Percentiles rank a stretch among this genome's conserved stretches.
Conservation (phyloP, 208 protist species). For the Herpetomonas muscarum region DNA sequence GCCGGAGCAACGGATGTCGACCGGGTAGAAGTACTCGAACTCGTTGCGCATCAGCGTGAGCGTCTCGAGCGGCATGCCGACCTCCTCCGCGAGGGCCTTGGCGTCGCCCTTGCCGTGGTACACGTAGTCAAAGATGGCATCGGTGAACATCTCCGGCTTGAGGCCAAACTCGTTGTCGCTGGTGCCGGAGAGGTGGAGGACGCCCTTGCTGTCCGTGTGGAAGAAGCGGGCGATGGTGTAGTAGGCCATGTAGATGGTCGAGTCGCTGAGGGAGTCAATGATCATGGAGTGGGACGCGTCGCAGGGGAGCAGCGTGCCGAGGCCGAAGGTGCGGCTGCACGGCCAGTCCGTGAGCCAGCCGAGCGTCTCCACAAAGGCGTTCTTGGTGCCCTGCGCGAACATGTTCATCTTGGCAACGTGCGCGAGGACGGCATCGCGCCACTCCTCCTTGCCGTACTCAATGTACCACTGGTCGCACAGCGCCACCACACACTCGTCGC, state of each 20-base stretch:
- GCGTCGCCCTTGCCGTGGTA: constrained; percentile 79
- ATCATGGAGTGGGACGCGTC: constrained; percentile 89
- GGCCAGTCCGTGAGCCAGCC: constrained; percentile 99
- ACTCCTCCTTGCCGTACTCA: constrained; percentile 98
- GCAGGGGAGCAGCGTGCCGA: constrained; percentile 99
- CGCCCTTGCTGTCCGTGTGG: constrained; percentile 77
- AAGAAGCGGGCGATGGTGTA: constrained; percentile 99
- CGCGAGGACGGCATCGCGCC: constrained; percentile 84
- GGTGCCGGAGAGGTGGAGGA: constrained; percentile 35
- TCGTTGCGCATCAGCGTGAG: constrained; percentile 92
- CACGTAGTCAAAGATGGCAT: constrained; percentile 94
- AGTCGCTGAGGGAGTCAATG: constrained; percentile 99
- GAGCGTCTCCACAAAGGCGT: constrained; percentile 93
- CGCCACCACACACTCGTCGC: constrained; percentile 99
- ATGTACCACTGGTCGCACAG: constrained; percentile 99
- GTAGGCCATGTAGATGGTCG: constrained; percentile 99
- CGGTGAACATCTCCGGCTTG: constrained; percentile 92
- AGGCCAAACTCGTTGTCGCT: constrained; percentile 80
- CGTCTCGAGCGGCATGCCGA: constrained; percentile 61
- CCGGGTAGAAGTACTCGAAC: constrained; percentile 99
- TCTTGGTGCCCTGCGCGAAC: constrained; percentile 90
- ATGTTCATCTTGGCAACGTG: constrained; percentile 91
- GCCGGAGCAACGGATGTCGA: constrained; percentile 98
- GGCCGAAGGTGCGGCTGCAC: constrained; percentile 99
- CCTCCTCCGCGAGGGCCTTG: constrained; percentile 34